Evolutionary conservation across 2,329 filamentous ascomycete species (phyloP).

Genomic region (Hypoxylon sp.): DNA sequence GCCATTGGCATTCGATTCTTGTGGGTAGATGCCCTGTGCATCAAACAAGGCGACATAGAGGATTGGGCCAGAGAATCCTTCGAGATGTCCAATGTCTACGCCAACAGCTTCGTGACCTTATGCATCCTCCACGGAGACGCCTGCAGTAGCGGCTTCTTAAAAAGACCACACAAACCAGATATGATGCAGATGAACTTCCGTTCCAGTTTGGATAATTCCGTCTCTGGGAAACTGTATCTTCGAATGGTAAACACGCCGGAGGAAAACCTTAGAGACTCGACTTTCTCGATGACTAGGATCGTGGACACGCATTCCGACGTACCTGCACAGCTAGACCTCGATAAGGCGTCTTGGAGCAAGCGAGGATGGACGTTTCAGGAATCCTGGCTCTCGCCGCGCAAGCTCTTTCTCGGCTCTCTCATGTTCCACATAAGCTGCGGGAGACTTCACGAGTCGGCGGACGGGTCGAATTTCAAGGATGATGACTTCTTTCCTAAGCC

Average conservation of each 20-base stretch:
- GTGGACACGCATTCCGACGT: not conserved
- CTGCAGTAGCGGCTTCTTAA: conserved; percentile 8
- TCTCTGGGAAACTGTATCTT: conserved; percentile 4
- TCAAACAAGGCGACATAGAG: not conserved
- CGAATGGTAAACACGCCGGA: conserved; percentile 1
- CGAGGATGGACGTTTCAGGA: conserved; percentile 13
- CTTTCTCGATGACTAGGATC: not conserved
- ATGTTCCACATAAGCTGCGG: conserved; percentile 11
- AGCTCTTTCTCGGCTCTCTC: not conserved
- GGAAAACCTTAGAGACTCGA: not conserved
- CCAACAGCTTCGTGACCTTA: conserved; percentile 10
- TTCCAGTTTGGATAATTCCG: conserved; percentile 2
- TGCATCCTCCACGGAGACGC: conserved; percentile 5
- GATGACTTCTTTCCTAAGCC: not conserved
- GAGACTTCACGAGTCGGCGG: conserved; percentile 5
- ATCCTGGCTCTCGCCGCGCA: conserved; percentile 3
- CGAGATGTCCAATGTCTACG: conserved; percentile 5
- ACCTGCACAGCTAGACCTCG: conserved; percentile 1
- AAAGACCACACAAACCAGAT: not conserved
- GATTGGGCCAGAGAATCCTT: conserved; percentile 5
- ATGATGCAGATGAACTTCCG: not conserved
- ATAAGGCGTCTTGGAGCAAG: conserved; percentile 1
- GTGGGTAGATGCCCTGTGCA: conserved; percentile 13
- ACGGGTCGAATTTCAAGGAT: conserved; percentile 1
- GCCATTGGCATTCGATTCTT: conserved; percentile 4